Percentiles rank a stretch among this genome's conserved stretches.
phyloP scores from a whole-genome alignment of 495 filamentous ascomycete genomes.

The Aspergillus leporis region DNA sequence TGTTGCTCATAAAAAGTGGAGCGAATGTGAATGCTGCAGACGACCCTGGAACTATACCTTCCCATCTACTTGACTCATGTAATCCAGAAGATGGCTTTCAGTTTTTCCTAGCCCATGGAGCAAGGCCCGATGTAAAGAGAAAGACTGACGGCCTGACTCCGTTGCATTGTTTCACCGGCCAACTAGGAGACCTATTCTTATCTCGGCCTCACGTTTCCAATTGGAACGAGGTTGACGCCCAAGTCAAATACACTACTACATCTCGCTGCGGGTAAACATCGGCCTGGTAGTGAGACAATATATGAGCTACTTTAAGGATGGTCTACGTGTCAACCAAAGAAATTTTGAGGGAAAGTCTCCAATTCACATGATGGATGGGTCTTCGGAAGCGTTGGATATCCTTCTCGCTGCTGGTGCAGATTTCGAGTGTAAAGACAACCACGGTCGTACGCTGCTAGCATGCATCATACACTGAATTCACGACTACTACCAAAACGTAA shows the following conservation, averaged over 20 bases:
- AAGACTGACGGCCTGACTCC: not conserved
- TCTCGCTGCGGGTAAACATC: not conserved
- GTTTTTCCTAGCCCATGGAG: not conserved
- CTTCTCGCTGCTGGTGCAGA: slow-evolving; percentile 22
- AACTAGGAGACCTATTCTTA: not conserved
- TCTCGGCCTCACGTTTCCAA: not conserved
- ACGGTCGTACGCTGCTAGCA: slow-evolving; percentile 21
- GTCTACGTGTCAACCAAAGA: not conserved
- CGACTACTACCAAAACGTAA: slow-evolving; percentile 11
- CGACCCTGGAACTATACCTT: not conserved
- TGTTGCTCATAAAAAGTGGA: not conserved
- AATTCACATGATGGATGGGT: slow-evolving; percentile 12
- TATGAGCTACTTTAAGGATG: not conserved
- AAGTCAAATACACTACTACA: not conserved
- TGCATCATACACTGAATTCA: slow-evolving; percentile 8
- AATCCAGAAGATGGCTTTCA: not conserved
- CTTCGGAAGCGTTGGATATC: slow-evolving; percentile 15
- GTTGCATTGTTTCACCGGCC: not conserved
- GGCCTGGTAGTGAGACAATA: not conserved
- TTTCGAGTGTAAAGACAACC: slow-evolving; percentile 22
- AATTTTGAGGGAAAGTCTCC: slow-evolving; percentile 20
- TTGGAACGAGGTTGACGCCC: not conserved
- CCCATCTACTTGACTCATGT: not conserved
- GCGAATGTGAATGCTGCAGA: not conserved
- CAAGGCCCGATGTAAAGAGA: not conserved